Base-by-base conservation (phyloP, 2,329 filamentous ascomycete genomes). In the Aschersonia sp. region DNA sequence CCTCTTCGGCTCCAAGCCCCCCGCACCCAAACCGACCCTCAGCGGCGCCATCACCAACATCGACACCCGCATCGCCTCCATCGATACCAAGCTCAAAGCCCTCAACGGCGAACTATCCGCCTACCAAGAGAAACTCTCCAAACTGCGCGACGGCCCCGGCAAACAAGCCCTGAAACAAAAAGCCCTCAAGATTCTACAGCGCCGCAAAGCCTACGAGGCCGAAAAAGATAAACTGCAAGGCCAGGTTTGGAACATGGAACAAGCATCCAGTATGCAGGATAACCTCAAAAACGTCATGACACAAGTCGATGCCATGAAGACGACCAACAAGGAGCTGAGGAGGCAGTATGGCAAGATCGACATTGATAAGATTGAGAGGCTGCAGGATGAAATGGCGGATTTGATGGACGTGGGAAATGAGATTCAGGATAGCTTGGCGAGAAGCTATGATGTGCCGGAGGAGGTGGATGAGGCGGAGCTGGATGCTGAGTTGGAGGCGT, bases 301-400 rank as follows among this genome's bases (percentile, higher is more conserved):
- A 20, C 96, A 92, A 31, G 89, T 97, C 43, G 91, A 97, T 64
- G 89, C 91, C 9, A 91, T 98, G 79, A 94, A 96, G 77, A 89
- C 85, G 2, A 96, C 91, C 30, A 95, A 92, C 59, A 95, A 95
- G 70, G 84, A 88, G 59, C 76, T 98, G 53, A 82, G 82, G 61
- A 85, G 87, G 65, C 91, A 97, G 72, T 97, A 97, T 62, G 91
- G 91, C 57, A 96, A 96, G 72, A 85, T 98, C 55, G 85, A 98
- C 60, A 84, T 98, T 48, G 92, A 97, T 67, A 89, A 94, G 75
- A 97, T 98, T 58, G 92, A 98, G 75, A 76, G 84, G 56, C 78
- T 98, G 75, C 91, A 98, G 76, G 92, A 98, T 63, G 91, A 98
- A 69, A 97, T 98, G 92, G 89, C 89, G 5, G 92, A 98, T 67